Evolutionary conservation across 2,329 filamentous ascomycete species (phyloP).

Genomic region (Colletotrichum lentis): DNA sequence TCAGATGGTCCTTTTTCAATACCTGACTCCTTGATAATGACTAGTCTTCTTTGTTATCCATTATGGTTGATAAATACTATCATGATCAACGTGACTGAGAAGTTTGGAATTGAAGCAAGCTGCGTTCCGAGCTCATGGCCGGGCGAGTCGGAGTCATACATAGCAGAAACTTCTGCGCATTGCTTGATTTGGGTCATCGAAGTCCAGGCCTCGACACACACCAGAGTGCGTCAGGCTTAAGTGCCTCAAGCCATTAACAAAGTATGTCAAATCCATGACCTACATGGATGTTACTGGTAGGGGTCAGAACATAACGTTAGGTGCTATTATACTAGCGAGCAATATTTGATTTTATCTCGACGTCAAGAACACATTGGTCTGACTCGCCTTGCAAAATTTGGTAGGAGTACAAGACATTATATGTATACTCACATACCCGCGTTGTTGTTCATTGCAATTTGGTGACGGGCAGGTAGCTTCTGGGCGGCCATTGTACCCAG

Average conservation of each 20-base stretch:
- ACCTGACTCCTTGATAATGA: conserved; percentile 41
- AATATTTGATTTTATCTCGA: background rate
- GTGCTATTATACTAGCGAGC: too few species aligned
- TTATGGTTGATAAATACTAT: background rate
- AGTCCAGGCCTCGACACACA: background rate
- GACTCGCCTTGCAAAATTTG: background rate
- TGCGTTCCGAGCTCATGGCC: too few species aligned
- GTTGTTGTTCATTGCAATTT: background rate
- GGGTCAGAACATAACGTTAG: background rate
- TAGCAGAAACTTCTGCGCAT: background rate
- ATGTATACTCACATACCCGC: background rate
- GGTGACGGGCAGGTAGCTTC: background rate
- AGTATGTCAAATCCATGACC: background rate
- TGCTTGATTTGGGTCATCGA: background rate
- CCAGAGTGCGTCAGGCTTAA: background rate
- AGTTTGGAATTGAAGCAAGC: background rate
- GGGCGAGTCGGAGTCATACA: background rate
- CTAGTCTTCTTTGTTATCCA: conserved; percentile 25
- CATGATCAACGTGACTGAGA: background rate
- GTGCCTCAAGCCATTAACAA: background rate
- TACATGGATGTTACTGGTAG: background rate
- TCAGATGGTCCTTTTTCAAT: conserved; percentile 58
- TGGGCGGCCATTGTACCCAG: background rate
- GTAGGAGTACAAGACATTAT: background rate
- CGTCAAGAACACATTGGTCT: background rate